phyloP scores from a whole-genome alignment of 768 basidiomycete species.

The Tricholoma furcatifolium region DNA sequence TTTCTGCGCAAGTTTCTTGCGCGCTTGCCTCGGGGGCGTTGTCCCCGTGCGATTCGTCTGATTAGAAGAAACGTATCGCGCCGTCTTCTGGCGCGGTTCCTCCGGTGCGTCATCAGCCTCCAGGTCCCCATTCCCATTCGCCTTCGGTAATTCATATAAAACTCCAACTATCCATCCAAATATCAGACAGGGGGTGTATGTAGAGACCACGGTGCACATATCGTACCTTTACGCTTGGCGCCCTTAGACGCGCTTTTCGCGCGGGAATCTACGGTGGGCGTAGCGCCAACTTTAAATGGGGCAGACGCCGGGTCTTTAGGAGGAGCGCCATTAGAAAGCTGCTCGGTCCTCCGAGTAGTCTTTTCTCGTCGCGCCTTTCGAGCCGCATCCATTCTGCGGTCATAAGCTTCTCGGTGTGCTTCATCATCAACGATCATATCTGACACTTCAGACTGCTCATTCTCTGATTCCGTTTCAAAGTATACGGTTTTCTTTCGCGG shows the following conservation, averaged over 20 bases:
- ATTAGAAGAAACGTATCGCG: constrained; percentile 29
- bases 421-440: constrained; percentile 45
- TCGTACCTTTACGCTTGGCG: constrained; percentile 50
- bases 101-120: constrained; percentile 27
- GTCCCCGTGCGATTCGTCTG: constrained; percentile 52
- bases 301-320: constrained; percentile 12
- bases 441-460: constrained; percentile 48
- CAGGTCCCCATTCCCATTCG: constrained; percentile 30
- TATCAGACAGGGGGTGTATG: constrained; percentile 1
- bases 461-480: constrained; percentile 18
- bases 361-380: constrained; percentile 32
- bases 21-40: constrained; percentile 43
- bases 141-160: constrained; percentile 34
- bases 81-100: constrained; percentile 28
- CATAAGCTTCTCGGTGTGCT: constrained; percentile 23
- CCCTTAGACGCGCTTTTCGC: constrained; percentile 23
- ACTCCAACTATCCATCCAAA: constrained; percentile 25
- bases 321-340: constrained; percentile 17
- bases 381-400: constrained; percentile 31
- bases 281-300: constrained; percentile 16
- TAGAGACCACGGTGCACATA: not conserved
- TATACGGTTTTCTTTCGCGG: constrained; percentile 4
- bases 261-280: constrained; percentile 3
- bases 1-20: constrained; percentile 30
- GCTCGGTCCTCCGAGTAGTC: constrained; percentile 25